These are phyloP conservation scores for Solanum chacoense DNA, from an alignment of 305 asterid species.

Conservation along the genomic window DNA sequence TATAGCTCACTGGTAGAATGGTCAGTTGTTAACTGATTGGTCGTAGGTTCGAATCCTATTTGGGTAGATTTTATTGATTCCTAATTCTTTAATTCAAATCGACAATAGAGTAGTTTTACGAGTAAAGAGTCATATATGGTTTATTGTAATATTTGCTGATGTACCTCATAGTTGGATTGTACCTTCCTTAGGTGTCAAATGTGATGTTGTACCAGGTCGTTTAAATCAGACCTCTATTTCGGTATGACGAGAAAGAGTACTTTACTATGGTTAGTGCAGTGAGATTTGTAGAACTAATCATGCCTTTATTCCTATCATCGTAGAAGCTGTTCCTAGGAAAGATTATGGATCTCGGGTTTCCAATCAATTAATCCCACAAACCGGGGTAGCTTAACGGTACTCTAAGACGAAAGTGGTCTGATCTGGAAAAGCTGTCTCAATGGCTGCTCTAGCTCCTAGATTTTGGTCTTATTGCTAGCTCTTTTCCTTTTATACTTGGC, in stretches of 20 bases:
- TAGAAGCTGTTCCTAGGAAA: no score
- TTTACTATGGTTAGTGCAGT: not conserved
- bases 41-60: not conserved
- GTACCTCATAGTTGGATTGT: not conserved
- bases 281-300: not conserved
- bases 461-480: not conserved
- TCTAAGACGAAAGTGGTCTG: no score
- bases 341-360: not conserved
- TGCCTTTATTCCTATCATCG: no score
- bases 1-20: not conserved
- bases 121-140: no score
- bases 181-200: not conserved
- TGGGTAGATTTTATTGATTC: no score
- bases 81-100: no score
- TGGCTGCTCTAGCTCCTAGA: no score
- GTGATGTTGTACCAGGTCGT: no score
- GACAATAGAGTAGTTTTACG: no score
- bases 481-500: not conserved
- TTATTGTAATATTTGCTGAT: no score
- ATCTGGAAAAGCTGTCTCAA: no score
- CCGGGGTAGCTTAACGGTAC: not conserved
- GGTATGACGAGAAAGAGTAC: not conserved
- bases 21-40: not conserved
- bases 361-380: not conserved
- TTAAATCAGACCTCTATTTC: not conserved